phyloP scores from a whole-genome alignment of 2,329 filamentous ascomycete species.

The Diaporthe sp. region DNA sequence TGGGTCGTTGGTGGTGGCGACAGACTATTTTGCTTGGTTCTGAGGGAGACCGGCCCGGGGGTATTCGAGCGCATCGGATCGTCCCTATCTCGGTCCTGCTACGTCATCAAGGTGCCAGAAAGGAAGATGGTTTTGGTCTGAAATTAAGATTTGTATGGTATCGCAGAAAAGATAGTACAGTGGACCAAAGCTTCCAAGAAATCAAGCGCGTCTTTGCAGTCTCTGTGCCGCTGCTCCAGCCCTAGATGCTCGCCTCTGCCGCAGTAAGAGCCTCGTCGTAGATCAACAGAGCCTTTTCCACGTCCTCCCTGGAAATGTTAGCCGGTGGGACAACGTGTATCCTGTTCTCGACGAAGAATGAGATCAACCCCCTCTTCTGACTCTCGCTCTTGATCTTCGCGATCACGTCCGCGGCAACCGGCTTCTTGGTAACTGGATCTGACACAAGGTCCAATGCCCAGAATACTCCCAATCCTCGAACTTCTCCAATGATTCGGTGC shows the following conservation, averaged over 20 bases:
- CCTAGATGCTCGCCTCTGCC: slow-evolving; percentile 26
- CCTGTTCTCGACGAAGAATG: slow-evolving; percentile 38
- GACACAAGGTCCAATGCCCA: slow-evolving; percentile 39
- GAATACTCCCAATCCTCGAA: slow-evolving; percentile 36
- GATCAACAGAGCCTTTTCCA: slow-evolving; percentile 35
- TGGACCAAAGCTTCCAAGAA: not conserved
- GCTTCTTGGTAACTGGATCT: slow-evolving; percentile 31
- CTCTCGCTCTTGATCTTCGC: slow-evolving; percentile 35
- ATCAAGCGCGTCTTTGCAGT: too few species aligned
- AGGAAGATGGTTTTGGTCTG: not conserved
- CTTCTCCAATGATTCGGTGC: slow-evolving; percentile 29
- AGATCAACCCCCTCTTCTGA: slow-evolving; percentile 30
- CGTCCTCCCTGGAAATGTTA: slow-evolving; percentile 34
- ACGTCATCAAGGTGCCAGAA: not conserved
- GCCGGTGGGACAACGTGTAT: slow-evolving; percentile 35
- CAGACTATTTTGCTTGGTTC: not conserved
- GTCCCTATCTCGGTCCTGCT: not conserved
- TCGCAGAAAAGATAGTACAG: not conserved
- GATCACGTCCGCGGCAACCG: slow-evolving; percentile 27
- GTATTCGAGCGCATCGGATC: slow-evolving; percentile 7
- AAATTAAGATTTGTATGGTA: not conserved
- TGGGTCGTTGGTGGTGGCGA: not conserved
- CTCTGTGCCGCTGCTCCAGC: too few species aligned
- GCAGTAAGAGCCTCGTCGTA: slow-evolving; percentile 34
- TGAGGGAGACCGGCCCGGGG: not conserved